These are phyloP conservation scores for Trichophyton rubrum DNA, from an alignment of 2,329 filamentous ascomycete species.

Conservation along the genomic window DNA sequence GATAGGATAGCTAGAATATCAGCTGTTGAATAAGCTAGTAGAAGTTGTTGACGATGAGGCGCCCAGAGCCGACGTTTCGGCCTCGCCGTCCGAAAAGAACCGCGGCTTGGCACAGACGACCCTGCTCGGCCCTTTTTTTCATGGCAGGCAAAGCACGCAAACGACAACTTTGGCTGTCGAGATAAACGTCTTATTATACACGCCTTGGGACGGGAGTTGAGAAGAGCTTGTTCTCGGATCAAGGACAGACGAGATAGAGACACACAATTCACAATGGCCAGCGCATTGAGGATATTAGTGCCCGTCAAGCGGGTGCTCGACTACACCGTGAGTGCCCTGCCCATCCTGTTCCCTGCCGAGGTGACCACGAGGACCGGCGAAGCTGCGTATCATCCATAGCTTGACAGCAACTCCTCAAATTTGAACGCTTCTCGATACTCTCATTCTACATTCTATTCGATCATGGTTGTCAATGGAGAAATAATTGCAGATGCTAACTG, in stretches of 20 bases:
- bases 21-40: background rate
- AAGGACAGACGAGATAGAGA: background rate
- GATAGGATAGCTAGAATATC: background rate
- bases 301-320: constrained; percentile 77
- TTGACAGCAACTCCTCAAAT: background rate
- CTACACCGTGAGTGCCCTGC: constrained; percentile 26
- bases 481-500: constrained; percentile 18
- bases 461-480: too few species aligned
- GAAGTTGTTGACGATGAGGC: background rate
- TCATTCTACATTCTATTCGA: too few species aligned
- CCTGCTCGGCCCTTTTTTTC: too few species aligned
- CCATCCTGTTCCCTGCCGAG: background rate
- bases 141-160: too few species aligned
- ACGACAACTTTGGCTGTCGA: too few species aligned
- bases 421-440: too few species aligned
- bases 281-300: constrained; percentile 57
- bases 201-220: background rate
- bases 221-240: background rate
- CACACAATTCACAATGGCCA: constrained; percentile 28
- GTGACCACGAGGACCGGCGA: background rate
- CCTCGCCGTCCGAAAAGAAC: background rate
- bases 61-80: background rate
- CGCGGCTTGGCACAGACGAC: constrained; percentile 2
- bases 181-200: too few species aligned
- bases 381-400: background rate